Conservation (phyloP, 1,284 basidiomycete genomes). For the Takashimella koratensis region DNA sequence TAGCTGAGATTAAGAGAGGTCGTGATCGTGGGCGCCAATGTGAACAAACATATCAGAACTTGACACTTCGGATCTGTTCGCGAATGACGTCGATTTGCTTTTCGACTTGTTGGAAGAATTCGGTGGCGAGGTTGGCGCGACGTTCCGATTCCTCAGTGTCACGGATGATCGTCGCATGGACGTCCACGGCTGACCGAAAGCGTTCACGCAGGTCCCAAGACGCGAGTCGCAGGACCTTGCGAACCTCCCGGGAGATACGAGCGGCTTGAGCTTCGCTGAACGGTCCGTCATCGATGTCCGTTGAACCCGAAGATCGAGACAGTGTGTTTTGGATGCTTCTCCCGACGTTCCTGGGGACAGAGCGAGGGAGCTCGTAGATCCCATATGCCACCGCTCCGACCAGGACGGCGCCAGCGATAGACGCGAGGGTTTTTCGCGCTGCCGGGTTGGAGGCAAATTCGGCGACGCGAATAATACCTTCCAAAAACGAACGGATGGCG, state of each 20-base stretch:
- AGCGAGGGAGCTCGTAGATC: constrained; percentile 80
- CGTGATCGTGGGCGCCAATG: too few species aligned
- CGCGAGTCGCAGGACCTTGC: constrained; percentile 90
- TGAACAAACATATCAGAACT: constrained; percentile 10
- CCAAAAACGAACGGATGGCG: constrained; percentile 72
- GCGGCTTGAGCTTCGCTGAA: constrained; percentile 69
- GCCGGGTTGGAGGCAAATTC: constrained; percentile 80
- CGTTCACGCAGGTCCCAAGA: constrained; percentile 85
- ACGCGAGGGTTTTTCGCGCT: constrained; percentile 81
- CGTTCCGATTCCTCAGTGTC: constrained; percentile 69
- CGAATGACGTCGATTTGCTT: constrained; percentile 58
- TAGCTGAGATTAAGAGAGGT: neutral
- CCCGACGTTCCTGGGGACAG: constrained; percentile 89
- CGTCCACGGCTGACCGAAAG: constrained; percentile 77
- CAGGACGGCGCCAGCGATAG: constrained; percentile 66
- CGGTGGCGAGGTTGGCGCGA: constrained; percentile 66
- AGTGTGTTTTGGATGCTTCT: constrained; percentile 61
- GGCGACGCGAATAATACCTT: constrained; percentile 66
- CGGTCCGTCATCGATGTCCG: constrained; percentile 42
- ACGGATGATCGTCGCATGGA: constrained; percentile 69
- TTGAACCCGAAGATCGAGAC: constrained; percentile 28
- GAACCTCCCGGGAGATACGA: constrained; percentile 77
- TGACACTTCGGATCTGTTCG: constrained; percentile 34
- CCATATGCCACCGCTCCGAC: constrained; percentile 78
- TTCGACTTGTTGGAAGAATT: constrained; percentile 64